Base-by-base conservation (phyloP, 495 filamentous ascomycete species). In the Penicillium verhagenii region DNA sequence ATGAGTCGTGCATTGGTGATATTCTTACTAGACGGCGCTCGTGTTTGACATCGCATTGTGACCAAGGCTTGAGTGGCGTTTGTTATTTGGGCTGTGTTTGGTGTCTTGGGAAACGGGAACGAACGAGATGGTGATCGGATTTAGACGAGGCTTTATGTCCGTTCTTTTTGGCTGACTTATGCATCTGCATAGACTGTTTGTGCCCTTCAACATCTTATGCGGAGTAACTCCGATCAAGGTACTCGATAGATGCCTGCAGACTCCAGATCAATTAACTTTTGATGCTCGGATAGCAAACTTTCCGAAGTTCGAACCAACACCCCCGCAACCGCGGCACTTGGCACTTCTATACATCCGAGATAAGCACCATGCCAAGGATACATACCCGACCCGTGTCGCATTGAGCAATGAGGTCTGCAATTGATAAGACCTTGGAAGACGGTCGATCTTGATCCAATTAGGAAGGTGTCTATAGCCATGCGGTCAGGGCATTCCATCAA, bases 281-380 rank as follows among this genome's bases (percentile, higher is more conserved):
- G 21, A 26, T 26, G 39, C 39, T 42, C 39, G 39, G 23, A 24
- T 28, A 14, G 21, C 23, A n/a, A 45, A 45, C 4, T 45, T n/a
- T 13, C 40, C 42, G 42, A 19, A 24, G n/a, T n/a, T n/a, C n/a
- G n/a, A n/a, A n/a, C n/a, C 23, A 21, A 16, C 14, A 5, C 14
- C 40, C 20, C 23, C 23, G 21, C 21, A 44, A 25, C 14, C n/a
- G 23, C 23, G 42, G 42, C 42, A 45, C 11, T 45, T 45, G 23
- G 11, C 20, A 45, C 13, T 25, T 9, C 11, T 24, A 24, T 24
- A 23, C 23, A 28, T 28, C 50, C 56, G 53, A 43, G 53, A 56
- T 56, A 56, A 56, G 45, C 47, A 28, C 13, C 38, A 13, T 29
- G 54, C 54, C 54, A 51, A 51, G 47, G 19, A 16, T 14, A 23